A percentile compares a stretch with the other conserved stretches of the same genome.
These are phyloP conservation scores for Gloeopeniophorella convolvens DNA, from an alignment of 768 basidiomycete genomes.

Conservation along the genomic window DNA sequence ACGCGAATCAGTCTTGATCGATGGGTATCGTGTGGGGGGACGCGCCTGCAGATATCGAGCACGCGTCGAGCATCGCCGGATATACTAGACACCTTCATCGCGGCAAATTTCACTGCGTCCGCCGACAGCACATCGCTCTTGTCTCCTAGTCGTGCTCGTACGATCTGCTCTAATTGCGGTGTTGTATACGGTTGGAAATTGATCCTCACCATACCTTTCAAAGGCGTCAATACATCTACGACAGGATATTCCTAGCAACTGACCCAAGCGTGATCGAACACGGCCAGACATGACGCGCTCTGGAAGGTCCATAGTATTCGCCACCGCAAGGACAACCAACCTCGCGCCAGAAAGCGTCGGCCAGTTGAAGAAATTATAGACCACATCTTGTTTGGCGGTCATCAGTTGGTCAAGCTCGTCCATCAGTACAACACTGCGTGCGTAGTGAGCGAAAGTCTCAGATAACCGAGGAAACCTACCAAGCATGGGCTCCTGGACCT, in stretches of 20 bases:
- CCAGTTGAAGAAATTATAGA: slow-evolving; percentile 99
- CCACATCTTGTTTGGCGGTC: slow-evolving; percentile 94
- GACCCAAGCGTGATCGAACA: slow-evolving; percentile 87
- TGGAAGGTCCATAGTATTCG: slow-evolving; percentile 97
- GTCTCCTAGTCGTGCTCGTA: slow-evolving; percentile 66
- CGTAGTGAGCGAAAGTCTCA: slow-evolving; percentile 12
- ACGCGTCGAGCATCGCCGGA: slow-evolving; percentile 93
- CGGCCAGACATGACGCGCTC: slow-evolving; percentile 90
- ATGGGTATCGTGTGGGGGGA: neutral
- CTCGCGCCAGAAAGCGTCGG: slow-evolving; percentile 84
- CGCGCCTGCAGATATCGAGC: slow-evolving; percentile 84
- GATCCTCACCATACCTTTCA: slow-evolving; percentile 72
- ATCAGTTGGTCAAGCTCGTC: slow-evolving; percentile 97
- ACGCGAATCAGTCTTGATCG: neutral
- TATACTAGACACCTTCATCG: slow-evolving; percentile 70
- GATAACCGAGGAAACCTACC: slow-evolving; percentile 43
- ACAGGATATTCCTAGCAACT: slow-evolving; percentile 21
- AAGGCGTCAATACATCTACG: neutral
- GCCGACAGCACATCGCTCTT: slow-evolving; percentile 47
- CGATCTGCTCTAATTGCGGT: slow-evolving; percentile 75
- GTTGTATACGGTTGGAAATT: slow-evolving; percentile 88
- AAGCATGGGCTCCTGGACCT: slow-evolving; percentile 83
- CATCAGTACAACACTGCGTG: slow-evolving; percentile 84
- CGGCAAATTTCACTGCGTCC: slow-evolving; percentile 81
- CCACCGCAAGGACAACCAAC: slow-evolving; percentile 92